Evolutionary conservation across 768 basidiomycete genomes (phyloP).

Genomic region (Tricholoma matsutake): DNA sequence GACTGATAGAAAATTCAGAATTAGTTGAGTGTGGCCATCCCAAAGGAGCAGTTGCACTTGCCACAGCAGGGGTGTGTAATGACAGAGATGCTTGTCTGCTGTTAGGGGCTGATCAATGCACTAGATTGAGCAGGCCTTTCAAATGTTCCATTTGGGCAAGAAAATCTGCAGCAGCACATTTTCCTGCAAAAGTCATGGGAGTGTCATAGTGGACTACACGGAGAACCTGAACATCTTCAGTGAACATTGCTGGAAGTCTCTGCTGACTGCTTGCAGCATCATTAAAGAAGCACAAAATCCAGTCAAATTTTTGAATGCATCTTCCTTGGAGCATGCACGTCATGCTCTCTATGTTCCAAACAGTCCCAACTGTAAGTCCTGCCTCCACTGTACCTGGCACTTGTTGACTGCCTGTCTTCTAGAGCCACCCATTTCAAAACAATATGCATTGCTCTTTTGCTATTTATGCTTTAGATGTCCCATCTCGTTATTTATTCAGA

Average conservation of each 20-base stretch:
- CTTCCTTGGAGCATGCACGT: neutral
- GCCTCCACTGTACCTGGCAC: no score
- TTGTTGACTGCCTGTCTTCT: no score
- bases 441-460: neutral
- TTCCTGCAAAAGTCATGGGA: neutral
- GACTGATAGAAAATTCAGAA: no score
- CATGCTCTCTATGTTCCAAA: neutral
- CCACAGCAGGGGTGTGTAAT: no score
- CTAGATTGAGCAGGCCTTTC: no score
- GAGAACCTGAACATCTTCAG: neutral
- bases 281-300: neutral
- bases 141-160: neutral
- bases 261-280: neutral
- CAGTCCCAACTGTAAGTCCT: no score
- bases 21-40: no score
- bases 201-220: neutral
- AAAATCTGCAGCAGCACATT: neutral
- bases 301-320: neutral
- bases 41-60: no score
- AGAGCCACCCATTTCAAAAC: neutral
- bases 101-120: no score
- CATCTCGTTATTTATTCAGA: neutral
- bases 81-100: no score
- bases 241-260: neutral
- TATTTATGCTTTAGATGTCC: no score